These are phyloP conservation scores for Silene coronaria DNA, from an alignment of 179 eudicot genomes.

Conservation along the genomic window DNA sequence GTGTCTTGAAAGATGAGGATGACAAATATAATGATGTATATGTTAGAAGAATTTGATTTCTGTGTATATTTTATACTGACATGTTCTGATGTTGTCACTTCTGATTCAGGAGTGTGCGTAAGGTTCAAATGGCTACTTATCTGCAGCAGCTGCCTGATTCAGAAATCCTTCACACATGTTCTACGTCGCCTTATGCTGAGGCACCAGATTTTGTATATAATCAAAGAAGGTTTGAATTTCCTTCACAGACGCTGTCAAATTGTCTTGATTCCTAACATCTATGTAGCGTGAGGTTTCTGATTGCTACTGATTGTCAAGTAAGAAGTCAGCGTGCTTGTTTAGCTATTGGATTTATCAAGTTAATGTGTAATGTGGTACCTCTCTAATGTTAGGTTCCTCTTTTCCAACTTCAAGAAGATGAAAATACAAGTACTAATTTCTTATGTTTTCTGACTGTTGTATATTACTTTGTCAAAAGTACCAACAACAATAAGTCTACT, in stretches of 20 bases:
- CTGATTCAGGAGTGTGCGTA: slow-evolving; percentile 40
- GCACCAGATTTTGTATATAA: slow-evolving; percentile 73
- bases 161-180: slow-evolving; percentile 56
- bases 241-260: not conserved
- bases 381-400: not conserved
- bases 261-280: not conserved
- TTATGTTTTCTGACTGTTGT: not conserved
- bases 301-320: slow-evolving; percentile 1
- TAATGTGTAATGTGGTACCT: not conserved
- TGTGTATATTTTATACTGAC: not conserved
- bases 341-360: not conserved
- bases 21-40: not conserved
- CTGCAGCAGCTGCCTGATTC: slow-evolving; percentile 49
- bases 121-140: slow-evolving; percentile 33
- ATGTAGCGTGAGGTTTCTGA: not conserved
- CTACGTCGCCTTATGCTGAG: slow-evolving; percentile 93
- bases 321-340: not conserved
- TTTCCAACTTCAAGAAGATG: not conserved
- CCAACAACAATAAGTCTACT: not conserved
- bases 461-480: not conserved
- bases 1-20: not conserved
- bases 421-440: not conserved
- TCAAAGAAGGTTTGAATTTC: slow-evolving; percentile 51
- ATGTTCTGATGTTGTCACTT: not conserved
- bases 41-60: not conserved